A percentile compares a stretch with the other conserved stretches of the same genome.
Evolutionary conservation across 768 basidiomycete genomes (phyloP).

Genomic region (Tylopilus intermedius): DNA sequence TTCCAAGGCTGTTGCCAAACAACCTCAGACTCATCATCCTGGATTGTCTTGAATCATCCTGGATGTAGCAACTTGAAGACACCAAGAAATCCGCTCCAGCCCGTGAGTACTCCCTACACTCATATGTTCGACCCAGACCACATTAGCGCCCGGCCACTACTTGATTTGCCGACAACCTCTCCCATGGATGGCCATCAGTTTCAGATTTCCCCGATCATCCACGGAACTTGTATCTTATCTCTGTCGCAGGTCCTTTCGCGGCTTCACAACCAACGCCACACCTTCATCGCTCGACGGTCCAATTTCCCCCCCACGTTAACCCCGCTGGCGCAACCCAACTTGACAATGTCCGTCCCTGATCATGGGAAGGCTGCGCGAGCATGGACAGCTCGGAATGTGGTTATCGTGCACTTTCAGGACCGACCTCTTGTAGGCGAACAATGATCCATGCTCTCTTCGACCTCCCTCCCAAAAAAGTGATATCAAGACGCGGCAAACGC

Average conservation of each 20-base stretch:
- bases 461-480: neutral
- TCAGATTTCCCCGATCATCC: constrained; percentile 10
- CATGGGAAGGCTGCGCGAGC: constrained; percentile 10
- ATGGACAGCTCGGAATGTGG: neutral
- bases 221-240: constrained; percentile 1
- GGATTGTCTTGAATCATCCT: too few species aligned
- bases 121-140: neutral
- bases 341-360: constrained; percentile 8
- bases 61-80: too few species aligned
- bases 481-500: neutral
- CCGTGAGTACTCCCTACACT: neutral
- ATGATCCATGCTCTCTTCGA: neutral
- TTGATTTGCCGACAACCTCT: neutral
- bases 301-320: constrained; percentile 5
- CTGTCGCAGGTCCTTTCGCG: neutral
- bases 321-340: constrained; percentile 8
- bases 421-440: constrained; percentile 2
- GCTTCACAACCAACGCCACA: neutral
- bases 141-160: neutral
- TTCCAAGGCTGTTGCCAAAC: constrained; percentile 28
- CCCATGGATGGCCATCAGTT: constrained; percentile 7
- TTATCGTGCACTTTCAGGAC: constrained; percentile 1
- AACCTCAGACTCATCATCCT: neutral
- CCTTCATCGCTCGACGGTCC: neutral
- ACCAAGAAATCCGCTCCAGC: too few species aligned